Evolutionary conservation across 768 basidiomycete genomes (phyloP), one percentile per base, ranked within the genome.

Genomic region (Gloeopeniophorella convolvens): DNA sequence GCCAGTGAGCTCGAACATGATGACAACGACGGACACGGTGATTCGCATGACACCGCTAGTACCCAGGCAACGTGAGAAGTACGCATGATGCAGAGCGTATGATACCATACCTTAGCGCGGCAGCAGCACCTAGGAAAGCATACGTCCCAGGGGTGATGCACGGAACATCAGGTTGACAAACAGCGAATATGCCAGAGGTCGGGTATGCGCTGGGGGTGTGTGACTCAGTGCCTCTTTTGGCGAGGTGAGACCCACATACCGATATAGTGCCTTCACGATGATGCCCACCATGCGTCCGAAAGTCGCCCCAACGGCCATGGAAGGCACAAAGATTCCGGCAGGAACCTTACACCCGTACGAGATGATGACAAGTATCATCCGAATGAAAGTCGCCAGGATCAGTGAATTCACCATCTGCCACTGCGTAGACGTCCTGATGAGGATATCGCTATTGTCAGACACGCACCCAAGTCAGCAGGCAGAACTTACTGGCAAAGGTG

Each of bases 81-180:
- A 21, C 34, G 28, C 18, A 36, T 23, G 23, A 46, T 10, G 23
- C 27, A 18, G 23, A 36, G 35, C 16, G 34, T 32, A 21, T 15
- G 36, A 20, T 20, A 45, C 10, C 12, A 56, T 50, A 91, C 90
- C 89, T 93, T 34, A 99, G 71, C 12, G 93, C 89, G 5, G 96
- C 96, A 3, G 96, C 96, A 1, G 96, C 96, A 5, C 96, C 96
- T 11, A 99, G 75, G 62, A 98, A 91, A 1, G 96, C 96, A 67
- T 99, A 98, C 8, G 95, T 97, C 16, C 96, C 96, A 0, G 96
- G 95, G 0, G 96, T 98, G 61, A 99, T 98, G 58, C 96, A 99
- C 1, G 94, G 95, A 13, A 86, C 78, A 63, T 97, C 88, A 15
- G 93, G 94, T 18, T 80, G 78, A 63, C 96, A 99, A 35, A 85